Conservation (phyloP, 371 early-diverging fungal species). For the Mortierella sp. region DNA sequence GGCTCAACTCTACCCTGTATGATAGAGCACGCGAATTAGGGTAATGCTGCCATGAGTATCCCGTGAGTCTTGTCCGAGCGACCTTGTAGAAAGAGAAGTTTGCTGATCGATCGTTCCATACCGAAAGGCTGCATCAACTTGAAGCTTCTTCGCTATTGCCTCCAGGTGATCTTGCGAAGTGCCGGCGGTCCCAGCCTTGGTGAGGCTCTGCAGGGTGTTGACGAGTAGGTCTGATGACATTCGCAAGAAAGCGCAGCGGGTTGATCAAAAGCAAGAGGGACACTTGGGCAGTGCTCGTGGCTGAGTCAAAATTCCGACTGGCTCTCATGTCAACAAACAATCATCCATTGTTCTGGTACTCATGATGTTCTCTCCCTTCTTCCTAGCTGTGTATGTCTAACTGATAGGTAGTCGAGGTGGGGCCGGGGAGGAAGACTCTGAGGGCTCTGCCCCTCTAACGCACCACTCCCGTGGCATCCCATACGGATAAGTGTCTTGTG, state of each 20-base stretch:
- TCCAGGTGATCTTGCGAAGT: conserved; percentile 25
- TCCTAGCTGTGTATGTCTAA: too few species aligned
- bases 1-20: conserved; percentile 20
- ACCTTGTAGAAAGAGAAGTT: too few species aligned
- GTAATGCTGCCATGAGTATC: too few species aligned
- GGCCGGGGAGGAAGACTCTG: too few species aligned
- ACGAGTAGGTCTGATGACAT: conserved; percentile 17
- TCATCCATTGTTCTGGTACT: too few species aligned
- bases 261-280: background rate
- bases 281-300: background rate
- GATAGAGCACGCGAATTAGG: background rate
- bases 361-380: too few species aligned
- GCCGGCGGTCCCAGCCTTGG: background rate
- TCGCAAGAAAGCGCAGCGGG: background rate
- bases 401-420: too few species aligned
- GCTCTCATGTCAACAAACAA: too few species aligned
- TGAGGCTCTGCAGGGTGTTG: conserved; percentile 5
- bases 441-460: too few species aligned
- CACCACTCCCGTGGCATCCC: too few species aligned
- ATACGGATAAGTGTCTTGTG: too few species aligned
- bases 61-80: background rate
- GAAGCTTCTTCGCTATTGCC: conserved; percentile 24
- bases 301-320: conserved; percentile 1
- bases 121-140: conserved; percentile 38
- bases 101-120: background rate